Evolutionary conservation across 805 yeast genomes (phyloP).

Genomic region (Kodamaea kaohsiungensis): DNA sequence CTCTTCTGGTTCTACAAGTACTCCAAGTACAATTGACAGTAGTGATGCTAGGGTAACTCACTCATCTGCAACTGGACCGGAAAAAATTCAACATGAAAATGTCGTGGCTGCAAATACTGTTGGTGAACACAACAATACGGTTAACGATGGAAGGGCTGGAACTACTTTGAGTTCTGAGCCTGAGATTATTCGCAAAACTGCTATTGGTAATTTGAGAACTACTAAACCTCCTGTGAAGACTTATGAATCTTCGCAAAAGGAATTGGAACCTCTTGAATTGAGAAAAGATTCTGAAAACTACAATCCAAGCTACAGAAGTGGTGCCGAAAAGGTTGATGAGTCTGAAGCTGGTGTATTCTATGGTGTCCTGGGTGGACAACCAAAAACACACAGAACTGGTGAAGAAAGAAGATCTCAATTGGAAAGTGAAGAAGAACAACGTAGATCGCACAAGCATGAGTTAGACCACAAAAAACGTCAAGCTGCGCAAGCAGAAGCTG

Average conservation of each 20-base stretch:
- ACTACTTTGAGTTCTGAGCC: not conserved
- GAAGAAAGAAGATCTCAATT: not conserved
- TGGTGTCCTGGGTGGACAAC: not conserved
- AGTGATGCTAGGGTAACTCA: not conserved
- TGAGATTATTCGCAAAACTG: conserved; percentile 10
- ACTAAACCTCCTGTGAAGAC: not conserved
- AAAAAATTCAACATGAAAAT: not conserved
- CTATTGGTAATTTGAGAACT: conserved; percentile 9
- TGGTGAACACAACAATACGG: not conserved
- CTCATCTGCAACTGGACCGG: not conserved
- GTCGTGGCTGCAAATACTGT: not conserved
- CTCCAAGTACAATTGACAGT: conserved; percentile 4
- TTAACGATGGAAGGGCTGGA: not conserved
- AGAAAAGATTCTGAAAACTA: conserved; percentile 17
- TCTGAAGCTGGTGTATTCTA: not conserved
- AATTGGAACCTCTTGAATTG: not conserved
- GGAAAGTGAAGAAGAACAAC: conserved; percentile 17
- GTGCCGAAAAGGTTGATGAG: conserved; percentile 19
- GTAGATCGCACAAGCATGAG: conserved; percentile 17
- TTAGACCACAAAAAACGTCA: not conserved
- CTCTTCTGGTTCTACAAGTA: conserved; percentile 3
- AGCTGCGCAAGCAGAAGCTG: not conserved
- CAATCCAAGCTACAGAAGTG: conserved; percentile 31
- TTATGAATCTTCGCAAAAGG: not conserved
- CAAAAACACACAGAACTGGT: not conserved